Conservation (phyloP, 2,329 filamentous ascomycete genomes). For the Chrysoporthe puriensis region DNA sequence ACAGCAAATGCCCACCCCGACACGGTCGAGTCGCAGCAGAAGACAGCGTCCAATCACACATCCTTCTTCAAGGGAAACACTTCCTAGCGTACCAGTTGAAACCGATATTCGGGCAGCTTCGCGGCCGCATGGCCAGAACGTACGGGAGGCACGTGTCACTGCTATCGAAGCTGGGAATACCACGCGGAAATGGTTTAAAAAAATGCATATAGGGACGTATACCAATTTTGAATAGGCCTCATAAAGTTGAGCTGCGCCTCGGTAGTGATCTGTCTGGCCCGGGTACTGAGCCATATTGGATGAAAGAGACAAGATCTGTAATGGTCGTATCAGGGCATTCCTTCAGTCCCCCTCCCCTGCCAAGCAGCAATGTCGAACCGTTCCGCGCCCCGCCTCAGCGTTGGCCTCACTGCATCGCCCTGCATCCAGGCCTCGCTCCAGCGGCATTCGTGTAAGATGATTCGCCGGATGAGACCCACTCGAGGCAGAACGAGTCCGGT, state of each 20-base stretch:
- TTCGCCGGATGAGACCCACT: constrained; percentile 1
- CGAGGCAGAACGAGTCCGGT: not conserved
- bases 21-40: constrained; percentile 16
- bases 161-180: not conserved
- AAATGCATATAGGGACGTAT: not conserved
- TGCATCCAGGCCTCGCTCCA: not conserved
- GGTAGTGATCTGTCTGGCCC: not conserved
- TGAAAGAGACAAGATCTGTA: no score
- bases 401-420: constrained; percentile 11
- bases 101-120: not conserved
- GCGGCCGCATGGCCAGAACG: no score
- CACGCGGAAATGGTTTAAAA: not conserved
- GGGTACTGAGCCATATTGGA: not conserved
- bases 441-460: not conserved
- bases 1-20: constrained; percentile 15
- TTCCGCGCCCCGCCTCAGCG: not conserved
- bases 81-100: not conserved
- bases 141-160: not conserved
- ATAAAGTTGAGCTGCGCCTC: not conserved
- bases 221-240: not conserved
- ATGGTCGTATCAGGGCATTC: no score
- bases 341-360: no score
- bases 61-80: constrained; percentile 25
- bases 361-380: no score
- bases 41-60: constrained; percentile 7